Percentiles rank a stretch among this genome's conserved stretches.
Conservation (phyloP, 805 yeast species). For the fission yeast (Schizosaccharomyces pombe) region DNA sequence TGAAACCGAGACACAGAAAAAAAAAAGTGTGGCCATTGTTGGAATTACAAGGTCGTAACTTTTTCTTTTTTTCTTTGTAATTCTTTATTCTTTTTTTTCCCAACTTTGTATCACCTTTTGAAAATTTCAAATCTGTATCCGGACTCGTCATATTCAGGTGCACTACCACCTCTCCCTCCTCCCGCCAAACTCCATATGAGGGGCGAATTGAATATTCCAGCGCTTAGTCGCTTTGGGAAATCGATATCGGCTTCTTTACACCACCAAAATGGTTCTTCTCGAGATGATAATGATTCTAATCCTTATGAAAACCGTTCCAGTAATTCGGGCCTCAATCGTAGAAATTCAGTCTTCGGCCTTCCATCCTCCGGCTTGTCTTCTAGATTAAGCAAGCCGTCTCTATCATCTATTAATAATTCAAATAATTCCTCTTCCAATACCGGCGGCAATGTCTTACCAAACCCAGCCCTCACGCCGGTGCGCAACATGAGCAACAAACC, state of each 20-base stretch:
- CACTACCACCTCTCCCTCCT: background rate
- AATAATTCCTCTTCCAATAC: too few relatives aligned
- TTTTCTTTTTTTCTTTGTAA: background rate
- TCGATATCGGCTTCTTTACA: background rate
- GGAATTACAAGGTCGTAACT: too few relatives aligned
- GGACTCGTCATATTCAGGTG: background rate
- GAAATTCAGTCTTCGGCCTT: background rate
- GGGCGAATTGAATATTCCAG: background rate
- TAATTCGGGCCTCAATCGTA: background rate
- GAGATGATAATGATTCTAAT: background rate
- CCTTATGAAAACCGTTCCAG: background rate
- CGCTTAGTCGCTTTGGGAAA: constrained; percentile 1
- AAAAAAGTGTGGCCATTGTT: too few relatives aligned
- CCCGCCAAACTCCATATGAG: constrained; percentile 3
- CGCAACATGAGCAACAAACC: background rate
- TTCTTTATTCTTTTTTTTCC: background rate
- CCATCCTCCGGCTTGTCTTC: too few relatives aligned
- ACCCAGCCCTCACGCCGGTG: background rate
- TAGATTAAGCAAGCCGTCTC: too few relatives aligned
- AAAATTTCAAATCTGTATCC: background rate
- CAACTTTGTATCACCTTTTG: background rate
- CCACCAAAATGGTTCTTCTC: background rate
- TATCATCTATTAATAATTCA: too few relatives aligned
- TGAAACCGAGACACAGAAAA: too few relatives aligned
- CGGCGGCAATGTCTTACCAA: too few relatives aligned